phyloP scores from a whole-genome alignment of 1,284 basidiomycete species.

The Puccinia hordei region DNA sequence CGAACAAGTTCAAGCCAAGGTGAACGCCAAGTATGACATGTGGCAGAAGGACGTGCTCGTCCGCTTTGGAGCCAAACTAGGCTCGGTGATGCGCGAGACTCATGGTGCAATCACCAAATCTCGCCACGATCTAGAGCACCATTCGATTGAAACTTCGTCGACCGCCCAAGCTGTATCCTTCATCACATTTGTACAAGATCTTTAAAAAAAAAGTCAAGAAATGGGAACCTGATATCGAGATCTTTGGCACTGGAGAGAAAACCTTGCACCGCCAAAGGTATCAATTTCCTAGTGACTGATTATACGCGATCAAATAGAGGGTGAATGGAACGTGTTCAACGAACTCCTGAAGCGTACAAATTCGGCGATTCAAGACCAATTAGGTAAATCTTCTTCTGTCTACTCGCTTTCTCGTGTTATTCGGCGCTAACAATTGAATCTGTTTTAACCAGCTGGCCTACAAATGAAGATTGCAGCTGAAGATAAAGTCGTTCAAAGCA shows the following conservation, averaged over 20 bases:
- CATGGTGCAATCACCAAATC: slow-evolving; percentile 88
- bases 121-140: slow-evolving; percentile 87
- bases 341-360: slow-evolving; percentile 98
- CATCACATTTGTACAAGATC: slow-evolving; percentile 98
- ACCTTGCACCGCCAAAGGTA: slow-evolving; percentile 94
- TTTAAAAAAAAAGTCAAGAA: slow-evolving; percentile 92
- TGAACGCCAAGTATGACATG: slow-evolving; percentile 96
- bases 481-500: slow-evolving; percentile 94
- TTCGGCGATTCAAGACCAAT: slow-evolving; percentile 95
- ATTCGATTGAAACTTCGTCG: slow-evolving; percentile 64
- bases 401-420: slow-evolving; percentile 39
- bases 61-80: slow-evolving; percentile 87
- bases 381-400: slow-evolving; percentile 65
- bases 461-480: slow-evolving; percentile 99
- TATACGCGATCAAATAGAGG: slow-evolving; percentile 94
- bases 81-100: slow-evolving; percentile 92
- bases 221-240: slow-evolving; percentile 96
- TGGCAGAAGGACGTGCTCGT: slow-evolving; percentile 95
- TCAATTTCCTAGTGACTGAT: slow-evolving; percentile 95
- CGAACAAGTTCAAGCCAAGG: slow-evolving; percentile 93
- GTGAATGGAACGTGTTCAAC: slow-evolving; percentile 97
- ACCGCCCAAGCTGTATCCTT: slow-evolving; percentile 97
- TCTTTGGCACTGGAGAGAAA: slow-evolving; percentile 92
- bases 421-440: not conserved
- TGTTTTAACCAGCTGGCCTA: slow-evolving; percentile 70